Evolutionary conservation across 2,329 filamentous ascomycete genomes (phyloP).

Genomic region (Talaromyces rugulosus): DNA sequence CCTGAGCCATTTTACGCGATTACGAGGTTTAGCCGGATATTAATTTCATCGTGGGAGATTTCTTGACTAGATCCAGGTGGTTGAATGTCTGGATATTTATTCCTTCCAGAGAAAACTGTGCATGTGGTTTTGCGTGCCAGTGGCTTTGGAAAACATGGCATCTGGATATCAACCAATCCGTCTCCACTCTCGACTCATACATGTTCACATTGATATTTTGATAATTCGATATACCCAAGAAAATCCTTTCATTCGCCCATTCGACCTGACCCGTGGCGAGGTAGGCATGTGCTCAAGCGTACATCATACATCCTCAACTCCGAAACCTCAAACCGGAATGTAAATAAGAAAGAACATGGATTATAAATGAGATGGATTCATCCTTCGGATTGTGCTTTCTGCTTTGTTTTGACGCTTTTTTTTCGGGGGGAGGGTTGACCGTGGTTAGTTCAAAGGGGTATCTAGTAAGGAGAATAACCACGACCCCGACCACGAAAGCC

Average conservation of each 20-base stretch:
- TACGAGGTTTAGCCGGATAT: not conserved
- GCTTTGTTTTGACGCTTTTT: not conserved
- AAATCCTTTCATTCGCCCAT: constrained; percentile 16
- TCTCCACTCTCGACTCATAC: not conserved
- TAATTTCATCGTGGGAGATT: not conserved
- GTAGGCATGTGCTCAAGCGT: constrained; percentile 2
- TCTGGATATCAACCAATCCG: not conserved
- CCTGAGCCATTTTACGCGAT: not conserved
- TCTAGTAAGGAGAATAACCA: constrained; percentile 45
- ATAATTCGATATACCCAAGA: not conserved
- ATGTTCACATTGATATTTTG: not conserved
- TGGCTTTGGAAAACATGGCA: not conserved
- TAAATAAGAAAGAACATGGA: not conserved
- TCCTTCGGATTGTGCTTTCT: not conserved
- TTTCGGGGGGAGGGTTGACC: not conserved
- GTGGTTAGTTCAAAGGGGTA: not conserved
- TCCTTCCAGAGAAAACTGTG: too few relatives aligned
- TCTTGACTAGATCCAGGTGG: not conserved
- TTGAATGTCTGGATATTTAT: too few relatives aligned
- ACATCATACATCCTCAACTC: constrained; percentile 35
- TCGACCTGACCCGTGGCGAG: constrained; percentile 15
- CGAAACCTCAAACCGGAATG: constrained; percentile 20
- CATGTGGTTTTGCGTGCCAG: too few relatives aligned
- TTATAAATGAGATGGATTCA: not conserved
- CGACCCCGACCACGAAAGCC: constrained; percentile 44